Percentiles rank a stretch among this genome's conserved stretches.
phyloP scores from a whole-genome alignment of 768 basidiomycete genomes.

The Leccinum broughii region DNA sequence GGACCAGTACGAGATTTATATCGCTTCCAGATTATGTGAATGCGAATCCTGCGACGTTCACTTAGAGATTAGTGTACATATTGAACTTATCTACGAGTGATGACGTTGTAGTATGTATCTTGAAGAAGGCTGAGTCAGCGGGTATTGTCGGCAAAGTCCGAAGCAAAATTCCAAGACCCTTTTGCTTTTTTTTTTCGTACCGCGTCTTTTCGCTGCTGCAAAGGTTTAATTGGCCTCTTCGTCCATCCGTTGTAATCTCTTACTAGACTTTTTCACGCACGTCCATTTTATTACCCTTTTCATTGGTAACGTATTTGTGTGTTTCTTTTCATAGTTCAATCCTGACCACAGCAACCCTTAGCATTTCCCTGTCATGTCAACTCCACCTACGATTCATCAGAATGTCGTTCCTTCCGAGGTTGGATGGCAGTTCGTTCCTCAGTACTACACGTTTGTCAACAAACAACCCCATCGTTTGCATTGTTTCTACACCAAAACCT shows the following conservation, averaged over 20 bases:
- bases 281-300: slow-evolving; percentile 35
- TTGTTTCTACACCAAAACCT: slow-evolving; percentile 98
- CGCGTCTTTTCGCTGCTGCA: slow-evolving; percentile 25
- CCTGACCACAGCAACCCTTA: slow-evolving; percentile 8
- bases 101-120: too few relatives aligned
- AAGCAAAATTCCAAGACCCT: slow-evolving; percentile 27
- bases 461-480: slow-evolving; percentile 95
- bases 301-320: slow-evolving; percentile 21
- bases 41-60: not conserved
- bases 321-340: too few relatives aligned
- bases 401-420: slow-evolving; percentile 89
- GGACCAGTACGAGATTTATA: not conserved
- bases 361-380: slow-evolving; percentile 41
- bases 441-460: slow-evolving; percentile 99
- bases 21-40: slow-evolving; percentile 5
- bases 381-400: slow-evolving; percentile 49
- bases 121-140: slow-evolving; percentile 31
- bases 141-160: slow-evolving; percentile 28
- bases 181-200: slow-evolving; percentile 26
- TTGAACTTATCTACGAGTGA: slow-evolving; percentile 6
- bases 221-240: slow-evolving; percentile 28
- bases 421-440: slow-evolving; percentile 99
- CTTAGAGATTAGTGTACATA: slow-evolving; percentile 8
- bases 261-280: slow-evolving; percentile 39
- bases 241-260: slow-evolving; percentile 34